Evolutionary conservation across 441 rosid species (phyloP).

Genomic region (Corymbia citriodora): DNA sequence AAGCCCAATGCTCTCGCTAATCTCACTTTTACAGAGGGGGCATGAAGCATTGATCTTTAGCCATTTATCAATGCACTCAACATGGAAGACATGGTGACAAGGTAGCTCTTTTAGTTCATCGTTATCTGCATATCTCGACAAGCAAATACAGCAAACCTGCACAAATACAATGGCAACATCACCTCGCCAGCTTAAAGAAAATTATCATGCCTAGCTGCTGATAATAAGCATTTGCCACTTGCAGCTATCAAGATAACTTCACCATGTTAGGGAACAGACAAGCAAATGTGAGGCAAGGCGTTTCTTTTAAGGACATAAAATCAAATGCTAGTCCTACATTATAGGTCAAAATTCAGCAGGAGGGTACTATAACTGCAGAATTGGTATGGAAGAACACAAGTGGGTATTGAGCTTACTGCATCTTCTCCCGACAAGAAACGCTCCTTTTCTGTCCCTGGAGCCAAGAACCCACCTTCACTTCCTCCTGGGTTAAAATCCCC

Average conservation of each 20-base stretch:
- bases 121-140: neutral
- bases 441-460: neutral
- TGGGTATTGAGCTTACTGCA: neutral
- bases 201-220: neutral
- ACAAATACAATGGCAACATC: neutral
- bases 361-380: neutral
- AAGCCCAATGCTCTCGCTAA: neutral
- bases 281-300: neutral
- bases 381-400: neutral
- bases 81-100: neutral
- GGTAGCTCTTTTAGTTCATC: neutral
- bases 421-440: neutral
- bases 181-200: neutral
- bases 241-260: neutral
- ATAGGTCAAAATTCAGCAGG: neutral
- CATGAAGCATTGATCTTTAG: neutral
- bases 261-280: neutral
- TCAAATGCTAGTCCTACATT: neutral
- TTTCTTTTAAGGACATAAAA: neutral
- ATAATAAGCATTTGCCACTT: neutral
- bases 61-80: neutral
- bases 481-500: neutral
- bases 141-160: slow-evolving; percentile 1
- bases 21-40: neutral
- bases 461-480: neutral